phyloP scores from a whole-genome alignment of 371 early-diverging fungal genomes.

The Pancytospora epiphaga region DNA sequence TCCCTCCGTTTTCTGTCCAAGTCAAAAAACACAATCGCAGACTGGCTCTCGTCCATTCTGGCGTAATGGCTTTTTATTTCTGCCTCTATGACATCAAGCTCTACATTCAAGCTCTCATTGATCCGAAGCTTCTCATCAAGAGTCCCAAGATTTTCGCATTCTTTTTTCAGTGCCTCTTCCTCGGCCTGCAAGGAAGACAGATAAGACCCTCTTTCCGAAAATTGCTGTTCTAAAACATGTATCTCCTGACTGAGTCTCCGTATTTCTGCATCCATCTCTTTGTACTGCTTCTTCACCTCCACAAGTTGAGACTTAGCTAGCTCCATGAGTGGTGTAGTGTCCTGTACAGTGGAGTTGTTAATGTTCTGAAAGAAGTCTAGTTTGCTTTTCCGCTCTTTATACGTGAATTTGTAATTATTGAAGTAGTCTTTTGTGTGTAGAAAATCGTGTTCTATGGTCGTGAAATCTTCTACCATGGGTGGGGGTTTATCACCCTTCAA shows the following conservation, averaged over 20 bases:
- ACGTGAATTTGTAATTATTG: slow-evolving; percentile 51
- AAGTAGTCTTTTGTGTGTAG: slow-evolving; percentile 52
- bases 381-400: slow-evolving; percentile 51
- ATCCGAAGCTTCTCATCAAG: slow-evolving; percentile 18
- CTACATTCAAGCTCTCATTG: slow-evolving; percentile 13
- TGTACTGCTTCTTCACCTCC: slow-evolving; percentile 39
- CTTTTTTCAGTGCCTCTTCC: neutral
- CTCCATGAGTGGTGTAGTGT: slow-evolving; percentile 22
- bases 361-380: slow-evolving; percentile 41
- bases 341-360: slow-evolving; percentile 7
- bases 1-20: slow-evolving; percentile 15
- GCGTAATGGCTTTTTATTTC: slow-evolving; percentile 12
- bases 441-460: slow-evolving; percentile 54
- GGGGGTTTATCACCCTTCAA: no score
- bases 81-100: slow-evolving; percentile 24
- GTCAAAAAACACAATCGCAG: slow-evolving; percentile 4
- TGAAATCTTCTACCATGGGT: slow-evolving; percentile 21
- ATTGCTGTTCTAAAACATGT: slow-evolving; percentile 3
- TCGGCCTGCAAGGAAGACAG: slow-evolving; percentile 5
- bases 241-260: slow-evolving; percentile 23
- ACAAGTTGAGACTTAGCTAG: slow-evolving; percentile 34
- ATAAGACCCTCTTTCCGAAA: slow-evolving; percentile 3
- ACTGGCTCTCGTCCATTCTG: slow-evolving; percentile 6
- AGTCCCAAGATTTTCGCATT: slow-evolving; percentile 10
- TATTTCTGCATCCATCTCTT: slow-evolving; percentile 36